Evolutionary conservation across 2,329 filamentous ascomycete genomes (phyloP).

Genomic region (Clarireedia monteithiana): DNA sequence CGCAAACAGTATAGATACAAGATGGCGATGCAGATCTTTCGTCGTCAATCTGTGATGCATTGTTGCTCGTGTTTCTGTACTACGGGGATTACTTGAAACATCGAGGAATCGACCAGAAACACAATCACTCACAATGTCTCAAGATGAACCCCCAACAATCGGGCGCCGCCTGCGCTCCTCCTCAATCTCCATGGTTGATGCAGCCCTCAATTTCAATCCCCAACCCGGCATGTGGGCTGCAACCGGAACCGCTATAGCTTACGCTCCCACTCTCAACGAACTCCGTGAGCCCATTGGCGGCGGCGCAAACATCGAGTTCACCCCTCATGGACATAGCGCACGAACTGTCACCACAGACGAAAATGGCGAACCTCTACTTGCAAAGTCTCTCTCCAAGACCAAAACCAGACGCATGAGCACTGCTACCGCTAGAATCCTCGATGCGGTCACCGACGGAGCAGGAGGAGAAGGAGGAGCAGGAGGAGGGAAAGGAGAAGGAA

Average conservation of each 20-base stretch:
- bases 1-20: background rate
- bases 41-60: too few relatives aligned
- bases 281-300: slow-evolving; percentile 13
- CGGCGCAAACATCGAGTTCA: slow-evolving; percentile 18
- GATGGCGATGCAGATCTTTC: background rate
- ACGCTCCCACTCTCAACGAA: slow-evolving; percentile 14
- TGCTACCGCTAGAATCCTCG: background rate
- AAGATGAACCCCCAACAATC: background rate
- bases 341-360: slow-evolving; percentile 18
- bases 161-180: slow-evolving; percentile 7
- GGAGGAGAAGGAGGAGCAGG: too few relatives aligned
- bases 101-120: too few relatives aligned
- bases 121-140: background rate
- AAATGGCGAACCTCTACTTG: background rate
- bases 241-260: slow-evolving; percentile 15
- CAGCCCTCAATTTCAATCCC: slow-evolving; percentile 16
- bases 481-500: background rate
- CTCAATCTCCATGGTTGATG: slow-evolving; percentile 11
- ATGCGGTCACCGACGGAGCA: too few relatives aligned
- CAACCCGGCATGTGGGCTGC: slow-evolving; percentile 17
- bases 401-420: background rate
- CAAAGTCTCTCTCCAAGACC: background rate
- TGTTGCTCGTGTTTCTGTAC: too few relatives aligned
- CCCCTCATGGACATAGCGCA: slow-evolving; percentile 11
- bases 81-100: too few relatives aligned